Evolutionary conservation across 495 filamentous ascomycete genomes (phyloP), one percentile per base, ranked within the genome.

Genomic region (Penicillium cinerascens): DNA sequence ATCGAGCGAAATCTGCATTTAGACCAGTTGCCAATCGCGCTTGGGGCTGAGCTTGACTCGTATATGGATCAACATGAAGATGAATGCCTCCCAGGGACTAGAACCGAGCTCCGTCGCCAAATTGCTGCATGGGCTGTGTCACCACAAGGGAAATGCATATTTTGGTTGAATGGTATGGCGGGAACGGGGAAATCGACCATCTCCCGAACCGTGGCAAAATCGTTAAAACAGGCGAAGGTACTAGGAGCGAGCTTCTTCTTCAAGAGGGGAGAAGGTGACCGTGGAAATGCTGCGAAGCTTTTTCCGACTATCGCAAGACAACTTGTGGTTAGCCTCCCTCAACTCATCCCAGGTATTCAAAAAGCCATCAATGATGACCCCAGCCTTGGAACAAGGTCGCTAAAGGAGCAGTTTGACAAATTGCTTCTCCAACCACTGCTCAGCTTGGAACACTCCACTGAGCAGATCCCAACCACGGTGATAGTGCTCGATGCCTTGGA

Each of bases 401-500:
- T 37, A 11, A 37, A 37, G 35, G 35, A 37, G 35, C 35, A 37
- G n/a, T 37, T 37, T 16, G n/a, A 37, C 35, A 37, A 16, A 37
- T 16, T 37, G n/a, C 35, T 37, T 13, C 35, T 37, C 11, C 11
- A 37, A 37, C 35, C 35, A 37, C 35, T 37, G 35, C 35, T 11
- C 35, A 16, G 35, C 11, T 16, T 37, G 11, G n/a, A 37, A 45
- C 10, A 45, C 25, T 29, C 43, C 43, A 26, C 25, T 26, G 25
- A 45, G 23, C 13, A 44, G 20, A 22, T 44, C 8, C 13, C 13
- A 11, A 44, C 42, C 13, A n/a, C 67, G 6, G 37, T 71, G 4
- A 59, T 79, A 26, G 65, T 78, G 2, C 58, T 82, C 23, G 78
- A 82, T 61, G 78, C 78, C 23, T 60, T 82, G 15, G 78, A 79